Conservation (phyloP, 345 rosid genomes). For the Melaleuca alternifolia region DNA sequence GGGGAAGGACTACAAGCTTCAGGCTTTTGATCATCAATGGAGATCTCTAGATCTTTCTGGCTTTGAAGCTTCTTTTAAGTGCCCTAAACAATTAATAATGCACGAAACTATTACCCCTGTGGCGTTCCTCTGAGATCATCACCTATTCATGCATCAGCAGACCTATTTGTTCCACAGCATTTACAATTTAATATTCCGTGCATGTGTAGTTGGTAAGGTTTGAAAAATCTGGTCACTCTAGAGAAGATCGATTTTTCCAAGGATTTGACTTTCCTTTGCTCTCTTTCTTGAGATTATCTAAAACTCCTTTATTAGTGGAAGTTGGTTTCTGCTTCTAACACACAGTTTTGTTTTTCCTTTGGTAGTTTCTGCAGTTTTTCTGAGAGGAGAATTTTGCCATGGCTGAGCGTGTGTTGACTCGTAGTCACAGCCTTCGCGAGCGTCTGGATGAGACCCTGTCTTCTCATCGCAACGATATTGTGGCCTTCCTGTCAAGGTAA, state of each 20-base stretch:
- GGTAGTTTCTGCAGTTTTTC: neutral
- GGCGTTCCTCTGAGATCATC: neutral
- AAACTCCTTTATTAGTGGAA: neutral
- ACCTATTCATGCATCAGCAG: neutral
- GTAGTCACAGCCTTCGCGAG: slow-evolving; percentile 59
- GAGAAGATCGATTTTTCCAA: slow-evolving; percentile 1
- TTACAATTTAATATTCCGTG: neutral
- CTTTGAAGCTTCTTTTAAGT: neutral
- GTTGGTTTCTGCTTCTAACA: neutral
- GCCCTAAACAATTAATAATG: neutral
- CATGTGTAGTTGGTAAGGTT: slow-evolving; percentile 8
- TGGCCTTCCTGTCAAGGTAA: slow-evolving; percentile 68
- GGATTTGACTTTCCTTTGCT: neutral
- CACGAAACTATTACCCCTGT: neutral
- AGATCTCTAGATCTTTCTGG: neutral
- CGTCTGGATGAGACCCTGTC: slow-evolving; percentile 70
- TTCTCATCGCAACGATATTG: slow-evolving; percentile 51
- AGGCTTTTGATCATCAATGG: neutral
- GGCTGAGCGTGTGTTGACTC: slow-evolving; percentile 45
- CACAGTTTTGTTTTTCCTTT: neutral
- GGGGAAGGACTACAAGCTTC: neutral
- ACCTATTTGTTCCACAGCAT: neutral
- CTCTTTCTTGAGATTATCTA: slow-evolving; percentile 4
- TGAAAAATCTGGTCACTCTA: slow-evolving; percentile 3
- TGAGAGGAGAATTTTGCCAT: slow-evolving; percentile 17